Base-by-base conservation (phyloP, 306 rosid genomes). In the Abrus pulchellus region DNA sequence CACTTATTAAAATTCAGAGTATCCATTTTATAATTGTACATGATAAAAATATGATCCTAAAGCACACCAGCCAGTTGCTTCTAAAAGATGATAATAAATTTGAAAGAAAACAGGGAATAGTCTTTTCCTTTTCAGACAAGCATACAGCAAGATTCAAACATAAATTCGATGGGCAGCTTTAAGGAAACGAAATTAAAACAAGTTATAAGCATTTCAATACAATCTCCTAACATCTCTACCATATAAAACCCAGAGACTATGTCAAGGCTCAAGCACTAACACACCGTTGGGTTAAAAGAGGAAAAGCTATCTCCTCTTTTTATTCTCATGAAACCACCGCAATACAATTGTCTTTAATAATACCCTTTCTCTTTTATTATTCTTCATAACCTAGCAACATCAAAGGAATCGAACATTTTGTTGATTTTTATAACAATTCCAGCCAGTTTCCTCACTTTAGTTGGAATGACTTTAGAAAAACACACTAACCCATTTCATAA, bases 41-140 rank as follows among this genome's bases (percentile, higher is more conserved):
- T 60, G 20, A 20, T 20, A 20, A 20, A 0, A 32, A 28, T 20
- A 63, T 43, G 40, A 50, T 12, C 48, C 9, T 53, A 38, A 41
- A 53, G 82, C 79, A 79, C 70, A 79, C 41, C 11, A 61, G 50
- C 33, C 32, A 47, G 48, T 61, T n/a, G 11, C 82, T 55, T 60
- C 63, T 2, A 34, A 28, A 68, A 65, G 61, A 28, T 66, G 33
- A 47, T 12, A 54, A 69, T 20, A 33, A 54, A 48, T 49, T 30
- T 9, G 49, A 48, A 75, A 27, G 48, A 67, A 44, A 82, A 68
- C 43, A 40, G 12, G 49, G 41, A 14, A 30, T 7, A 12, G 45
- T 27, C 38, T 9, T 14, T 41, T 66, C 36, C 8, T 74, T 9
- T 64, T 20, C 57, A 44, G 30, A 74, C 14, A 20, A 68, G 34